Base-by-base conservation (phyloP, 345 rosid genomes). In the Syzygium aqueum region DNA sequence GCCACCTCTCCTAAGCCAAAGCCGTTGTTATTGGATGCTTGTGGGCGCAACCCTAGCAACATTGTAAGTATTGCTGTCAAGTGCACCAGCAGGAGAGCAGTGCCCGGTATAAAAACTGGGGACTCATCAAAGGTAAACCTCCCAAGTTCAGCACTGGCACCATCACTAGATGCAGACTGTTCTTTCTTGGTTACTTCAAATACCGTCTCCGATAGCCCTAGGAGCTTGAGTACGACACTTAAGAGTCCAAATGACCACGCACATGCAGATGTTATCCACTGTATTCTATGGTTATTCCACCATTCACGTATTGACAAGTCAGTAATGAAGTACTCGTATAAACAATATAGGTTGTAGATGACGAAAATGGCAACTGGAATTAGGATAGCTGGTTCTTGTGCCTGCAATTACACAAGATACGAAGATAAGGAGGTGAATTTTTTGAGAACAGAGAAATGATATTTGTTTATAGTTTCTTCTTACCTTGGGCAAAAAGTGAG, bases 401-500 rank as follows among this genome's bases (percentile, higher is more conserved):
- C 85, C 92, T 88, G 89, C 87, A 63, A 28, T 28, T 6, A 25
- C 65, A 57, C 28, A 25, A 57, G 28, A 25, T 3, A n/a, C 4
- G 19, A 61, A 63, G 73, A 63, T 63, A 63, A 63, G 6, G 65
- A 59, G 65, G 65, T 15, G 28, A 12, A 59, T 59, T 27, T 59
- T 15, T 27, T 59, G 3, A 59, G 30, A 27, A 25, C 6, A 11
- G 27, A 59, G 16, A 16, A 59, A 15, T 59, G 65, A 11, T 27
- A 27, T 59, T 12, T 59, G 67, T 5, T 27, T 27, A 43, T 59
- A 59, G 67, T 59, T 59, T 59, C 16, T 57, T 40, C 87, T 85
- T 8, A 93, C 95, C 94, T 91, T 92, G 21, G 98, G 98, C 87
- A 95, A 88, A 86, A 95, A 95, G 84, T 87, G 67, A 6, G 94